Percentiles rank a stretch among this genome's conserved stretches.
These are phyloP conservation scores for Polytolypa hystricis DNA, from an alignment of 2,329 filamentous ascomycete species.

Conservation along the genomic window DNA sequence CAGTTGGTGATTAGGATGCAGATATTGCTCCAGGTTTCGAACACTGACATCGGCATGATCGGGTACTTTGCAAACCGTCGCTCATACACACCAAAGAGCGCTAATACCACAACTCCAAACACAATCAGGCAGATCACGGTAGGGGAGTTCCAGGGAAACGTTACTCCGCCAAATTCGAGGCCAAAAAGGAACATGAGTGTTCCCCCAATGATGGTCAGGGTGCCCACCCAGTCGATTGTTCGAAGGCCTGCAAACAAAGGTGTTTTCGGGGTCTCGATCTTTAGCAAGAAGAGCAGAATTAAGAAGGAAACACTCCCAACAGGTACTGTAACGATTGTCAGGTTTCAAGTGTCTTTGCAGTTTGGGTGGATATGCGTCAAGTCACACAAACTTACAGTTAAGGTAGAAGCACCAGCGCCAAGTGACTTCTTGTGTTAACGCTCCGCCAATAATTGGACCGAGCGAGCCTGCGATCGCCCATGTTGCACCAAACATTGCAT, in stretches of 20 bases:
- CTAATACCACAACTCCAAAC: slow-evolving; percentile 55
- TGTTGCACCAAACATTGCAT: slow-evolving; percentile 50
- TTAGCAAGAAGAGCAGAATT: slow-evolving; percentile 49
- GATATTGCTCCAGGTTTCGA: slow-evolving; percentile 54
- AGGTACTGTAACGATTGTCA: slow-evolving; percentile 32
- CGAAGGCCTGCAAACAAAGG: slow-evolving; percentile 46
- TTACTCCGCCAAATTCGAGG: slow-evolving; percentile 70
- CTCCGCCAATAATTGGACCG: slow-evolving; percentile 51
- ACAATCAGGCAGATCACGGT: slow-evolving; percentile 67
- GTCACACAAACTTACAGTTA: slow-evolving; percentile 40
- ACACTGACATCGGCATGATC: slow-evolving; percentile 64
- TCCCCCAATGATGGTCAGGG: slow-evolving; percentile 56
- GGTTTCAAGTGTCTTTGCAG: slow-evolving; percentile 2
- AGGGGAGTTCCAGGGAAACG: slow-evolving; percentile 62
- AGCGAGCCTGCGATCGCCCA: slow-evolving; percentile 51
- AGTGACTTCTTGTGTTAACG: slow-evolving; percentile 46
- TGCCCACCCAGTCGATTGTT: slow-evolving; percentile 55
- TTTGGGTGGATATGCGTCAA: too few relatives aligned
- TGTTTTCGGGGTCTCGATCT: slow-evolving; percentile 51
- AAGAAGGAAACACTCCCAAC: slow-evolving; percentile 49
- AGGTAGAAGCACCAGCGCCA: slow-evolving; percentile 55
- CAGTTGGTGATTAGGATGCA: slow-evolving; percentile 57
- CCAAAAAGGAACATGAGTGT: slow-evolving; percentile 81
- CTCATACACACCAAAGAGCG: slow-evolving; percentile 61
- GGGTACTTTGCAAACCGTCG: slow-evolving; percentile 63